Conservation (phyloP, 176 grass and related monocot species). For the Hordeum vulgare region DNA sequence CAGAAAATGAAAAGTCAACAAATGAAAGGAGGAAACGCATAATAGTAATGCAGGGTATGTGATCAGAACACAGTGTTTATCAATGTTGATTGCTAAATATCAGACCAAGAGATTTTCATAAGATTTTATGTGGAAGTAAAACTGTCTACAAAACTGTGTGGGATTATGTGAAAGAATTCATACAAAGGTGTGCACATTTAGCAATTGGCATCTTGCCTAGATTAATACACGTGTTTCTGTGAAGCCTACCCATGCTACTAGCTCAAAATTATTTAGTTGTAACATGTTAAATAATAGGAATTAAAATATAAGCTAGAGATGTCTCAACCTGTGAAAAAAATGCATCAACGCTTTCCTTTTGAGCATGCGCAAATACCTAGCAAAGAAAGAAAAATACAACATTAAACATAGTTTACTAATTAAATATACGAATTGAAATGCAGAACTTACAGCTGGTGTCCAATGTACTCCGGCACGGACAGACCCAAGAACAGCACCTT, state of each 20-base stretch:
- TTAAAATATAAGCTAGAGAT: slow-evolving; percentile 13
- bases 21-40: slow-evolving; percentile 6
- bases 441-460: slow-evolving; percentile 85
- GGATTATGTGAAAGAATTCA: not conserved
- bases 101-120: not conserved
- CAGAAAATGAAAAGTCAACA: slow-evolving; percentile 25
- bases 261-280: slow-evolving; percentile 2
- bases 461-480: slow-evolving; percentile 82
- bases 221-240: slow-evolving; percentile 7
- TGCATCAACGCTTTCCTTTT: slow-evolving; percentile 94
- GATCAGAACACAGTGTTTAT: not conserved
- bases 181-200: not conserved
- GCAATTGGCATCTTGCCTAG: not conserved
- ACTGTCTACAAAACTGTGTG: not conserved
- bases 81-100: not conserved
- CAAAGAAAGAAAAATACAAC: slow-evolving; percentile 28
- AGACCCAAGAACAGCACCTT: slow-evolving; percentile 64
- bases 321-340: slow-evolving; percentile 89
- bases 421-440: slow-evolving; percentile 15
- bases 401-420: slow-evolving; percentile 10
- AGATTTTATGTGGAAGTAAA: not conserved
- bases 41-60: not conserved
- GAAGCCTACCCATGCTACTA: slow-evolving; percentile 1
- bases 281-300: slow-evolving; percentile 20
- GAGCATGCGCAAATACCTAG: slow-evolving; percentile 94